A percentile compares a stretch with the other conserved stretches of the same genome.
Conservation (phyloP, 163 green algal species). For the Coccomyxa subellipsoidea region DNA sequence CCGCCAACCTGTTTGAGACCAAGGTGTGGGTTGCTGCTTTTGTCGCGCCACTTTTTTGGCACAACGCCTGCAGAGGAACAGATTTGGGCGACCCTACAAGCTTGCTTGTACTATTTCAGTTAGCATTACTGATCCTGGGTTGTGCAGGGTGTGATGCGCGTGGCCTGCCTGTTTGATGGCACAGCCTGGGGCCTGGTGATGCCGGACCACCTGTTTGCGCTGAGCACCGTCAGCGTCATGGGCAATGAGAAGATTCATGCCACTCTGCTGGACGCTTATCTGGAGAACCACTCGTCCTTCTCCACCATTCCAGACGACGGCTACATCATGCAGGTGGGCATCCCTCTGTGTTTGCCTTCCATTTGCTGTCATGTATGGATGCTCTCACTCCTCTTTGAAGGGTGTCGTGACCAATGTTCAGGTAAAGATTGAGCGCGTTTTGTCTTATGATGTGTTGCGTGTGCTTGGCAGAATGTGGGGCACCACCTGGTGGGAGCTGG, state of each 20-base stretch:
- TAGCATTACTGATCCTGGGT: no score
- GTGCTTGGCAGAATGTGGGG: conserved; percentile 44
- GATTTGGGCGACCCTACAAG: no score
- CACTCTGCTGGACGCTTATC: conserved; percentile 47
- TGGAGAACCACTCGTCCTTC: conserved; percentile 17
- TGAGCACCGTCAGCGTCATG: conserved; percentile 14
- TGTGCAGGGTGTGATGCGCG: conserved; percentile 45
- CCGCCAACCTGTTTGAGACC: conserved; percentile 22
- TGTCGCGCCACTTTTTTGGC: background rate
- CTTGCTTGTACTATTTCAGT: no score
- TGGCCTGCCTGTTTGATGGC: conserved; percentile 67
- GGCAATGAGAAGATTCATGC: background rate
- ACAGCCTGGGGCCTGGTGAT: conserved; percentile 64
- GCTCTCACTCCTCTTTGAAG: no score
- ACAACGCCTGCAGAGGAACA: no score
- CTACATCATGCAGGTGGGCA: conserved; percentile 47
- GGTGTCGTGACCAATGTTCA: no score
- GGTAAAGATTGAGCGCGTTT: no score
- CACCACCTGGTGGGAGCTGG: conserved; percentile 65
- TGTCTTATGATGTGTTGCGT: background rate
- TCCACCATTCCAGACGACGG: conserved; percentile 45
- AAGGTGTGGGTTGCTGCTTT: background rate
- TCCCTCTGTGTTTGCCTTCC: background rate
- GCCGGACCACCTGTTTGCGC: conserved; percentile 38
- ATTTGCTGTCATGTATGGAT: no score